Evolutionary conservation across 2,329 filamentous ascomycete species (phyloP), one percentile per base, ranked within the genome.

Genomic region (Zymoseptoria crescenta): DNA sequence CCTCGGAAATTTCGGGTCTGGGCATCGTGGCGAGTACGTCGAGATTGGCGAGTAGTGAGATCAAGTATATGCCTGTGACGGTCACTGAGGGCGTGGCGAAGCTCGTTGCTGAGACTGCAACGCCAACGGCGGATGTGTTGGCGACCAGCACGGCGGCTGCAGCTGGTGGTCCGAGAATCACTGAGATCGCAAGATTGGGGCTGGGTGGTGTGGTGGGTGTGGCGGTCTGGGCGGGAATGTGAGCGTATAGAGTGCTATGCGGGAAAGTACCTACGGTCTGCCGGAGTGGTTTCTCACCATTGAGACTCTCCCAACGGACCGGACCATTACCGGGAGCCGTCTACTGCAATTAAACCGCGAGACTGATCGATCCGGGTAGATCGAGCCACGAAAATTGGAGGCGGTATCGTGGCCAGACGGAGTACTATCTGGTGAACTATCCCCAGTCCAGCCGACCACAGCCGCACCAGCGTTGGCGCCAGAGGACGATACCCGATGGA

Each of bases 41-140:
- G 8, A 68, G 67, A 2, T 62, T 71, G n/a, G 66, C 68, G 21
- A 60, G 56, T 7, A 68, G 59, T 9, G 63, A 70, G 56, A 62
- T 71, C 55, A 61, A 57, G 21, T 70, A 70, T 49, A 61, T 67
- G 6, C 61, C 67, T 9, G 62, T 70, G 16, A 67, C 66, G 5
- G 59, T 70, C 28, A 70, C 68, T 7, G 69, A 67, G 4, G 68
- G 68, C 2, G 57, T 54, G n/a, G 59, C 62, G 56, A 68, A 68
- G 56, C 55, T 65, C 20, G 51, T 54, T 10, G 62, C 60, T 28
- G 59, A 58, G 29, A 59, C 61, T 8, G 58, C 61, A 24, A 59
- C 58, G 6, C 61, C 62, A 1, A 54, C 59, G 13, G 60, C 59
- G 16, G 29, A 27, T 16, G 56, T 60, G 41, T 55, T 51, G 1